Evolutionary conservation across 1,284 basidiomycete species (phyloP).

Genomic region (Rugosomyces carneus): DNA sequence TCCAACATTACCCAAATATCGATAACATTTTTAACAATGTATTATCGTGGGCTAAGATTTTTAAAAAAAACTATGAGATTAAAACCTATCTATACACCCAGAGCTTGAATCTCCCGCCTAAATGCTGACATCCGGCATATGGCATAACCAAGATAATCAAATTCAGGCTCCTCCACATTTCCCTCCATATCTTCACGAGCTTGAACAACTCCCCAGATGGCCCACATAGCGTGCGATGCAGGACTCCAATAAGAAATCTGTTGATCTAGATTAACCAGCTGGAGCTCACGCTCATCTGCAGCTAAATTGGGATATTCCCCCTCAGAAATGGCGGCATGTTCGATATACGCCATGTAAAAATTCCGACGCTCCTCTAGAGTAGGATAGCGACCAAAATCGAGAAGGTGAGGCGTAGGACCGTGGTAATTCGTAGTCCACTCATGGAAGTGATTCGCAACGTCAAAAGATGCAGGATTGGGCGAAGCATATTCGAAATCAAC

Average conservation of each 20-base stretch:
- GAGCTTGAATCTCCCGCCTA: slow-evolving; percentile 45
- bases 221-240: slow-evolving; percentile 85
- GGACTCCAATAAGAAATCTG: slow-evolving; percentile 85
- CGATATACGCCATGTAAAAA: slow-evolving; percentile 82
- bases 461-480: slow-evolving; percentile 84
- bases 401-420: slow-evolving; percentile 66
- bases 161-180: slow-evolving; percentile 56
- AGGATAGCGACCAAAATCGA: slow-evolving; percentile 68
- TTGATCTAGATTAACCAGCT: slow-evolving; percentile 53
- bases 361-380: slow-evolving; percentile 65
- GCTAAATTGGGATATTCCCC: slow-evolving; percentile 25
- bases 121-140: slow-evolving; percentile 59
- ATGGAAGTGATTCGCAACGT: slow-evolving; percentile 94
- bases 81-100: slow-evolving; percentile 36
- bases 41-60: too few species aligned
- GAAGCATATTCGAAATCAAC: slow-evolving; percentile 95
- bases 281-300: slow-evolving; percentile 30
- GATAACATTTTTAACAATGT: slow-evolving; percentile 27
- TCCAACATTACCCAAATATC: slow-evolving; percentile 31
- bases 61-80: neutral
- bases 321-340: slow-evolving; percentile 33
- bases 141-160: slow-evolving; percentile 75
- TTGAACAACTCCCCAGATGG: slow-evolving; percentile 88
- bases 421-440: slow-evolving; percentile 95
- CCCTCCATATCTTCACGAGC: slow-evolving; percentile 74